Percentiles rank a stretch among this genome's conserved stretches.
These are phyloP conservation scores for Cladophialophora exuberans DNA, from an alignment of 2,329 filamentous ascomycete genomes.

Conservation along the genomic window DNA sequence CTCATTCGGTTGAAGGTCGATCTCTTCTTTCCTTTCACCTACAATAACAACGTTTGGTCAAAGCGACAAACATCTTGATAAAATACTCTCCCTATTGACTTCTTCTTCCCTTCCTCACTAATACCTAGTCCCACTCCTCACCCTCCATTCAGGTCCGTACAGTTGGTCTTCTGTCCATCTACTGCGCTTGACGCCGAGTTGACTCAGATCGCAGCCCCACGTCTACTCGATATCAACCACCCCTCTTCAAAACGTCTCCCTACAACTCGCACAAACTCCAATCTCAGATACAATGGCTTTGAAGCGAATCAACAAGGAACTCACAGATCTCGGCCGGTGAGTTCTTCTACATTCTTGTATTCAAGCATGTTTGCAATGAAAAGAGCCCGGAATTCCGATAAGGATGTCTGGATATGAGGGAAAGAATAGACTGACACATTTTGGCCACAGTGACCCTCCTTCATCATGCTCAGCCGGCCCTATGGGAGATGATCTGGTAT, in stretches of 20 bases:
- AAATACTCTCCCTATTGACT: conserved; percentile 2
- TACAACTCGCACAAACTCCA: conserved; percentile 17
- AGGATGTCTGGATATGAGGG: background rate
- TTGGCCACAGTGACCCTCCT: conserved; percentile 77
- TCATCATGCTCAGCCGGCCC: conserved; percentile 98
- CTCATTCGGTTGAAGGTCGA: conserved; percentile 6
- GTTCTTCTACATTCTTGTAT: conserved; percentile 27
- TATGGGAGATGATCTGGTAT: conserved; percentile 95
- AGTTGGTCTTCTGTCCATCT: background rate
- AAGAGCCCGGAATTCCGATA: conserved; percentile 4
- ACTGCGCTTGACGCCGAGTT: conserved; percentile 12
- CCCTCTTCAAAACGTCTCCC: conserved; percentile 16
- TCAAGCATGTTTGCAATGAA: conserved; percentile 6
- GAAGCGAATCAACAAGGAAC: conserved; percentile 59
- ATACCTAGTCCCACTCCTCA: background rate
- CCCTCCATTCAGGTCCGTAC: conserved; percentile 15
- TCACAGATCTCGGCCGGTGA: conserved; percentile 57
- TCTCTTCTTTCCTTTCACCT: conserved; percentile 21
- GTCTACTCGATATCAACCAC: conserved; percentile 24
- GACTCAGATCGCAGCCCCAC: conserved; percentile 29
- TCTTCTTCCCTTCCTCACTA: conserved; percentile 9
- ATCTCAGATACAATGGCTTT: conserved; percentile 51
- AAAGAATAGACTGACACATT: conserved; percentile 30
- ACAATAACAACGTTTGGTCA: background rate
- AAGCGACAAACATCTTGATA: conserved; percentile 20